A percentile compares a stretch with the other conserved stretches of the same genome.
phyloP scores from a whole-genome alignment of 2,329 filamentous ascomycete species.

The Sordariomycetes sp. region DNA sequence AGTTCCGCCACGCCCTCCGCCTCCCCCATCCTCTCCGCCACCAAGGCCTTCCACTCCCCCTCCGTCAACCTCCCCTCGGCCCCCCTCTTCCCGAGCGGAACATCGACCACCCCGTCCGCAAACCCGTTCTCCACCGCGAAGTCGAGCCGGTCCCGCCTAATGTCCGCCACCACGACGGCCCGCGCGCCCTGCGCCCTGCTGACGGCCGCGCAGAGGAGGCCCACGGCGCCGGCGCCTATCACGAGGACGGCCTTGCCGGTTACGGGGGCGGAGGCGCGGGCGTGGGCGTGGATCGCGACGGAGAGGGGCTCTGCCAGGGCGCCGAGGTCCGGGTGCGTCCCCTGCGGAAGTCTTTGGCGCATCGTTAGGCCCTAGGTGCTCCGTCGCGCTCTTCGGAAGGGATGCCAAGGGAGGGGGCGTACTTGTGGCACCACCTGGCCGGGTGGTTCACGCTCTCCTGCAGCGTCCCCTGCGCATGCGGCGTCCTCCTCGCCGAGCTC shows the following conservation, averaged over 20 bases:
- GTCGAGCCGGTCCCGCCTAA: slow-evolving; percentile 39
- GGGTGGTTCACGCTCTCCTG: slow-evolving; percentile 43
- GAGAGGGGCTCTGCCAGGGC: slow-evolving; percentile 46
- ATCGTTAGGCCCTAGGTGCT: neutral
- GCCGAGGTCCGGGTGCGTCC: slow-evolving; percentile 34
- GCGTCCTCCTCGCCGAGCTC: slow-evolving; percentile 40
- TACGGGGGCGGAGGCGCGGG: slow-evolving; percentile 26
- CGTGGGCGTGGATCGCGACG: slow-evolving; percentile 43
- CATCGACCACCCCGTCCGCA: slow-evolving; percentile 36
- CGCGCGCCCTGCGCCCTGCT: slow-evolving; percentile 28
- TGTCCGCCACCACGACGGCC: slow-evolving; percentile 39
- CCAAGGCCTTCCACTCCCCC: slow-evolving; percentile 31
- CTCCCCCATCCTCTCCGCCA: slow-evolving; percentile 8
- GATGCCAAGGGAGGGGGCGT: slow-evolving; percentile 9
- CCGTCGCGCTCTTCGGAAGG: neutral
- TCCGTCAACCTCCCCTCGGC: slow-evolving; percentile 23
- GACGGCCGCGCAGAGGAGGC: slow-evolving; percentile 46
- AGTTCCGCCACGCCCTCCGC: slow-evolving; percentile 33
- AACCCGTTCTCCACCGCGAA: slow-evolving; percentile 44
- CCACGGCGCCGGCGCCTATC: slow-evolving; percentile 48
- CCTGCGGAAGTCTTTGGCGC: slow-evolving; percentile 27
- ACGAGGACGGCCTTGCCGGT: slow-evolving; percentile 32
- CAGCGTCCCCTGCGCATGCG: slow-evolving; percentile 44
- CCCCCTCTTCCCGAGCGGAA: slow-evolving; percentile 32
- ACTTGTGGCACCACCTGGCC: slow-evolving; percentile 42